Percentiles rank a stretch among this genome's conserved stretches.
These are phyloP conservation scores for Mycena vitilis DNA, from an alignment of 768 basidiomycete genomes.

Conservation along the genomic window DNA sequence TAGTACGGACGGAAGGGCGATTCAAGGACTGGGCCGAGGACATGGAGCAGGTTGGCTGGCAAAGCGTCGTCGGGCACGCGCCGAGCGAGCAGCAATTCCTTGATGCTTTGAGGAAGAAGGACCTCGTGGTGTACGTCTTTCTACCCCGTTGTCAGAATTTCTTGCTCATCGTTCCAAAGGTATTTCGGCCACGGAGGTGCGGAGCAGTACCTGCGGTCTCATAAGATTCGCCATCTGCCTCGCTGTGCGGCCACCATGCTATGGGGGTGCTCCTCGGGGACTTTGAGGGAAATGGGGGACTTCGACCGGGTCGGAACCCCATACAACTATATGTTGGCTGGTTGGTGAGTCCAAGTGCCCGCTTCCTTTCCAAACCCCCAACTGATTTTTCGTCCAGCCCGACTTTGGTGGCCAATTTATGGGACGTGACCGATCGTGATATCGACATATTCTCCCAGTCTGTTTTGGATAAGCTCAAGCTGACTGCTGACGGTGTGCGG, in stretches of 20 bases:
- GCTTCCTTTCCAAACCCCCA: not conserved
- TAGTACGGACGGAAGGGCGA: constrained; percentile 82
- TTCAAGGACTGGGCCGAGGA: constrained; percentile 83
- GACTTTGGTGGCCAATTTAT: constrained; percentile 92
- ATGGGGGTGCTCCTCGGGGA: constrained; percentile 98
- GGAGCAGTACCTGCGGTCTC: constrained; percentile 93
- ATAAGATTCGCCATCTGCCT: constrained; percentile 82
- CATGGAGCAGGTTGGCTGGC: constrained; percentile 85
- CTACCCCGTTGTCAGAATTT: not conserved
- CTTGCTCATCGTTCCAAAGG: constrained; percentile 53
- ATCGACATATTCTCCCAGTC: constrained; percentile 92
- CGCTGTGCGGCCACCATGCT: constrained; percentile 96
- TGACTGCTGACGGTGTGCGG: constrained; percentile 53
- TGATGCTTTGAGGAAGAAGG: constrained; percentile 75
- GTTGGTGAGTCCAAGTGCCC: constrained; percentile 77
- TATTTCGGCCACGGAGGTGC: constrained; percentile 98
- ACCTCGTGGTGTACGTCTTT: constrained; percentile 87
- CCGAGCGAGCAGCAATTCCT: constrained; percentile 89
- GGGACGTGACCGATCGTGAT: constrained; percentile 98
- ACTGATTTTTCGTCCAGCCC: constrained; percentile 63
- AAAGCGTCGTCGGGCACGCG: constrained; percentile 77
- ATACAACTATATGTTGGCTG: constrained; percentile 95
- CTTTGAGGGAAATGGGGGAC: constrained; percentile 90
- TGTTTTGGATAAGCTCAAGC: constrained; percentile 79
- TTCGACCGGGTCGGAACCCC: constrained; percentile 94